Evolutionary conservation across 164 flowering plant genomes (phyloP), one percentile per base, ranked within the genome.

Genomic region (Buxus sempervirens): DNA sequence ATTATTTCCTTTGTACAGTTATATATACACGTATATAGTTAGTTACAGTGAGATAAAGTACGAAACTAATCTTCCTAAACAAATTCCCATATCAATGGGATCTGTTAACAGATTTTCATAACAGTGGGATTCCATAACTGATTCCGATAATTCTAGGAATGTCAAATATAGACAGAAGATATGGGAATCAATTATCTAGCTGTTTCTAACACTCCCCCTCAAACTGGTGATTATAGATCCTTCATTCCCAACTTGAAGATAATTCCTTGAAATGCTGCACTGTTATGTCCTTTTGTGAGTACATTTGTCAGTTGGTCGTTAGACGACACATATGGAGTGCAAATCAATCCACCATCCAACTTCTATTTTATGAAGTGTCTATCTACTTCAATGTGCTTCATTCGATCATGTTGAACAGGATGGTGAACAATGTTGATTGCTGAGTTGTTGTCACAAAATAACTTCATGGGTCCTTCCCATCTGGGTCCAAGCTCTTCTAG

Each of bases 281-380:
- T 65, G 27, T 12, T 65, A 6, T 53, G 16, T 19, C 59, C 68
- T 26, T 65, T 65, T 1, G 68, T 53, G 27, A 65, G 58, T 1
- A 65, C 21, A 65, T 65, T 59, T 9, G 41, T 41, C 25, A 65
- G 36, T 54, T 54, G 68, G 10, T 59, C 58, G 10, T 54, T 1
- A 22, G 59, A 27, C 19, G 64, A 61, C 21, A 61, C 48, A 36
- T 61, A 36, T 5, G 48, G 48, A 15, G 64, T 61, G 32, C 42
- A 65, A 53, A 65, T 53, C 59, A 65, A 65, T 53, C 58, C 68
- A 54, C 57, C 20, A 9, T 65, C 68, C 38, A 28, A 53, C 41
- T 45, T 45, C 12, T 45, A 6, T 10, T 45, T 45, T 6, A 45
- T 45, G 51, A 45, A 45, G 13, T 45, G 51, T 10, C 51, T 45